Evolutionary conservation across 352 stramenopile species (phyloP).

Genomic region (Phytophthora sp.): DNA sequence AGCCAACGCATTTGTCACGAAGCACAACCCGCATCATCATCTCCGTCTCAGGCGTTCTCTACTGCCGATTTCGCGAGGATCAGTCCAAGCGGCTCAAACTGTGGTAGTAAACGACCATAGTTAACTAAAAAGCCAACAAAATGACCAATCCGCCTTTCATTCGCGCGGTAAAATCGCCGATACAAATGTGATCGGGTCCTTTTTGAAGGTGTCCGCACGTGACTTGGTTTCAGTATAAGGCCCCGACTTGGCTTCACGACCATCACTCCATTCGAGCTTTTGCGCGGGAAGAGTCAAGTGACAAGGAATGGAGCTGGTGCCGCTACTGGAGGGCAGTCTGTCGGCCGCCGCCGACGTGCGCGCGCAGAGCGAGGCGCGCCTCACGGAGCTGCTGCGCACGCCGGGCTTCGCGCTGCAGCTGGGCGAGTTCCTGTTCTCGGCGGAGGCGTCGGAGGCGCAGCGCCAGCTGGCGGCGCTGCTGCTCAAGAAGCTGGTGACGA

Average conservation of each 20-base stretch:
- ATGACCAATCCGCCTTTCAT: too few species aligned
- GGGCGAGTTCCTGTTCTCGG: constrained; percentile 69
- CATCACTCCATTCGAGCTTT: constrained; percentile 17
- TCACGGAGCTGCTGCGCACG: constrained; percentile 60
- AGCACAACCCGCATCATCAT: too few species aligned
- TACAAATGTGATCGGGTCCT: too few species aligned
- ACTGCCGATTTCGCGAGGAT: too few species aligned
- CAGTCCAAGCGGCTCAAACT: too few species aligned
- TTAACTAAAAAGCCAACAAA: too few species aligned
- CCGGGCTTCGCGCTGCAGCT: constrained; percentile 78
- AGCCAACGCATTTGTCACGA: too few species aligned
- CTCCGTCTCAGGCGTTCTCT: too few species aligned
- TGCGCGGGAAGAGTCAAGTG: constrained; percentile 4
- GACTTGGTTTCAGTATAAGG: neutral
- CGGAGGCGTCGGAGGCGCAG: constrained; percentile 40
- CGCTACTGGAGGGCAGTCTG: constrained; percentile 63
- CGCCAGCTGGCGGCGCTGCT: constrained; percentile 76
- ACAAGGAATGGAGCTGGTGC: constrained; percentile 44
- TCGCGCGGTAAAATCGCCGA: too few species aligned
- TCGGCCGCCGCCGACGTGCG: constrained; percentile 50
- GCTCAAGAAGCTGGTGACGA: constrained; percentile 78
- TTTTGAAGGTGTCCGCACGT: too few species aligned
- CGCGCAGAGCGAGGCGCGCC: constrained; percentile 65
- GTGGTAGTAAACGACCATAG: too few species aligned
- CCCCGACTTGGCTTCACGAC: neutral